Conservation (phyloP, 1,284 basidiomycete genomes). For the Macrocystidia cucumis region DNA sequence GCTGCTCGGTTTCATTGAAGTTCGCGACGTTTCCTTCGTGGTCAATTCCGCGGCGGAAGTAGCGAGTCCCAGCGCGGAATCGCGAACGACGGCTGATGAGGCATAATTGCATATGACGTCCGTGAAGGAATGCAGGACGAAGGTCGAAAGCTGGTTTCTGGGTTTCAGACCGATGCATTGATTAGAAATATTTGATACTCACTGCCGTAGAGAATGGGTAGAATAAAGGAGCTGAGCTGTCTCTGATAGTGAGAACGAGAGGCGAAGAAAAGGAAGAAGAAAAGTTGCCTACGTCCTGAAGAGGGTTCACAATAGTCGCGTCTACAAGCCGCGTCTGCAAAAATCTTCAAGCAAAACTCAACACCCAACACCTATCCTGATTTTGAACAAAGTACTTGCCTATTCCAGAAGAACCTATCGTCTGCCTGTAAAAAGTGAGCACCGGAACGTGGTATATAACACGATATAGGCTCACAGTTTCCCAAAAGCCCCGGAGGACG, state of each 20-base stretch:
- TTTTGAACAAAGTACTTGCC: conserved; percentile 36
- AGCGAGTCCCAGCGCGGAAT: conserved; percentile 92
- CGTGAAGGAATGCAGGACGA: conserved; percentile 72
- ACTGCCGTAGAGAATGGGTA: conserved; percentile 93
- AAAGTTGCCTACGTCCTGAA: conserved; percentile 58
- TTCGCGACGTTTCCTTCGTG: conserved; percentile 79
- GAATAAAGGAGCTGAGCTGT: conserved; percentile 81
- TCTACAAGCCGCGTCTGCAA: conserved; percentile 72
- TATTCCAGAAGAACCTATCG: conserved; percentile 99
- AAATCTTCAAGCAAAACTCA: conserved; percentile 29
- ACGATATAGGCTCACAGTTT: conserved; percentile 41
- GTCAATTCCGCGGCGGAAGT: conserved; percentile 94
- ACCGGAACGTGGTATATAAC: conserved; percentile 7
- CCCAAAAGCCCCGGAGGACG: conserved; percentile 59
- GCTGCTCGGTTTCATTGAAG: conserved; percentile 93
- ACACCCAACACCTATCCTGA: conserved; percentile 4
- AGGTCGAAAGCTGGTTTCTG: conserved; percentile 74
- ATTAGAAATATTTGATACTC: conserved; percentile 13
- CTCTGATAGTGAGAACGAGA: conserved; percentile 5
- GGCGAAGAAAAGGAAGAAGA: conserved; percentile 3
- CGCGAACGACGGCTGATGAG: conserved; percentile 92
- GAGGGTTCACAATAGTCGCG: conserved; percentile 34
- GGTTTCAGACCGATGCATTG: conserved; percentile 5
- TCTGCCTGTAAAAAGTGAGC: conserved; percentile 53
- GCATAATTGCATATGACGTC: conserved; percentile 76